Base-by-base conservation (phyloP, 306 rosid species). In the Styphnolobium japonicum region DNA sequence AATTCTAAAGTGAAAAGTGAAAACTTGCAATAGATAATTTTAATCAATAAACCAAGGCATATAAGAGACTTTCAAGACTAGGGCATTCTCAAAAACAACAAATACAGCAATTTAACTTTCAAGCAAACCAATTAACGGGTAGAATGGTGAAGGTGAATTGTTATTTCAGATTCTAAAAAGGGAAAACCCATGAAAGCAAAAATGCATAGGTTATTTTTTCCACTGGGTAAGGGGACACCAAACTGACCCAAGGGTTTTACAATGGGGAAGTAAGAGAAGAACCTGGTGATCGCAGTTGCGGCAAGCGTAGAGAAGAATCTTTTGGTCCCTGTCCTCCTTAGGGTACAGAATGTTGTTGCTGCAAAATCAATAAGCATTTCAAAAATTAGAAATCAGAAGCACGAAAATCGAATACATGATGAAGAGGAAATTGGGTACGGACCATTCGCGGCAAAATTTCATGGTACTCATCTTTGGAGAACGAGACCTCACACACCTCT, bases 401-500 rank as follows among this genome's bases (percentile, higher is more conserved):
- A 7, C 11, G 33, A 29, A 51, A 61, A 39, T 10, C 1, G 10
- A 48, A 48, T 48, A n/a, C n/a, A n/a, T 2, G n/a, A 14, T 8
- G 64, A 56, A 33, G 40, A 75, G 31, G 80, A 66, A 21, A 71
- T 19, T 18, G 48, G 43, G 62, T 16, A 66, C 82, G 0, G 57
- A 95, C 99, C 99, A 95, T 89, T 95, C 98, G 68, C 98, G 97
- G 89, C 99, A 95, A 87, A 95, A 95, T 49, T 95, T 95, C 99
- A 95, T 93, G 80, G 98, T 84, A 88, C 97, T 91, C 99, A 95
- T 92, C 71, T 91, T 95, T 82, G 23, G 56, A 14, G 53, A 10
- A 6, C 5, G 9, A 67, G 6, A 23, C 78, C 67, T 58, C n/a
- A n/a, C n/a, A n/a, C n/a, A n/a, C n/a, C n/a, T n/a, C 18, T 52